Evolutionary conservation across 2,329 filamentous ascomycete genomes (phyloP).

Genomic region (Pseudogymnoascus sp.): DNA sequence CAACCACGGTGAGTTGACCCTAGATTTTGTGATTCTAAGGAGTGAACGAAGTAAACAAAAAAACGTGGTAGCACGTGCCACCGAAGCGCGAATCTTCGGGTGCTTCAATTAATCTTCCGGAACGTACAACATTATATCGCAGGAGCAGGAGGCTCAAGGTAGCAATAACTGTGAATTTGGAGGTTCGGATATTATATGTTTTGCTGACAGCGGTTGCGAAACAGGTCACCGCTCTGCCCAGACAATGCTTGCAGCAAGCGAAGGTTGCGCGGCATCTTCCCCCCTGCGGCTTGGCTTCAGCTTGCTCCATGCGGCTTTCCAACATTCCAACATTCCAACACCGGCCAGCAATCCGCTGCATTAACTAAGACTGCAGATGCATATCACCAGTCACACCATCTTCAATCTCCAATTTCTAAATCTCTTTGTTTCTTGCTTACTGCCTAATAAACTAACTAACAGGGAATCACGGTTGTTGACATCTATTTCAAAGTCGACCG

Average conservation of each 20-base stretch:
- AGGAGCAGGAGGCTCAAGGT: conserved; percentile 3
- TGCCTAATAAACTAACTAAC: conserved; percentile 12
- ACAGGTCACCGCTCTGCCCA: conserved; percentile 9
- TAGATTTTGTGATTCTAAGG: conserved; percentile 1
- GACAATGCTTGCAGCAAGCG: conserved; percentile 10
- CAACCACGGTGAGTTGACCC: background rate
- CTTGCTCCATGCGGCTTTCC: background rate
- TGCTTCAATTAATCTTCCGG: conserved; percentile 7
- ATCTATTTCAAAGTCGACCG: conserved; percentile 12
- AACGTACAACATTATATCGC: conserved; percentile 6
- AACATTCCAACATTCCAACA: conserved; percentile 1
- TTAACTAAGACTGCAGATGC: conserved; percentile 1
- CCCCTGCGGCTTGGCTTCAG: conserved; percentile 9
- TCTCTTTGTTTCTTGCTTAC: conserved; percentile 11
- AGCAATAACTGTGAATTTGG: conserved; percentile 2
- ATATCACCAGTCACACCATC: background rate
- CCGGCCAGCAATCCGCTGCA: background rate
- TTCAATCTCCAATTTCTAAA: background rate
- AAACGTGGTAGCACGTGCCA: conserved; percentile 7
- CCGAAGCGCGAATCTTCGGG: conserved; percentile 9
- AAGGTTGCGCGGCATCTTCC: conserved; percentile 5
- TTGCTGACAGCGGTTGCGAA: conserved; percentile 5
- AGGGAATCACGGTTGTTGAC: conserved; percentile 10
- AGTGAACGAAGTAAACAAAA: conserved; percentile 11
- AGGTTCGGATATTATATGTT: conserved; percentile 10